Base-by-base conservation (phyloP, 371 early-diverging fungal species). In the Batkoa obscura region DNA sequence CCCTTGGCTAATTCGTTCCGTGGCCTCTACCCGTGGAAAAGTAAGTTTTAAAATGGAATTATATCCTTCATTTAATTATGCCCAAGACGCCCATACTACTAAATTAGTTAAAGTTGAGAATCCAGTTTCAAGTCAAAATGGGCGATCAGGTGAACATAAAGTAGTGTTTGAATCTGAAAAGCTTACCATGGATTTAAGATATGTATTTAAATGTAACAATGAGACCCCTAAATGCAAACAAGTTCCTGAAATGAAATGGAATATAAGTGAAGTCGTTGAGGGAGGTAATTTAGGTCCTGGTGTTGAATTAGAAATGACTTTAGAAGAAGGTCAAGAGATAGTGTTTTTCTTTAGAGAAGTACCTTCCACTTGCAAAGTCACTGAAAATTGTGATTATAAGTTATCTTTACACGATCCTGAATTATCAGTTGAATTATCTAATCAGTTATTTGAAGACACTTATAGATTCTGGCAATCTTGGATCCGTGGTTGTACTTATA, bases 31-130 rank as follows among this genome's bases (percentile, higher is more conserved):
- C 36, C 78, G 85, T 30, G 87, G 86, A n/a, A 60, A 60, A 15
- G 73, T 79, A 17, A 52, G 59, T 0, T 75, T 85, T 50, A 60
- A 68, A 3, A 62, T 84, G 55, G 81, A 80, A 47, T 79, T 80
- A 48, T 82, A 72, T 62, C 88, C 88, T 0, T 80, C 85, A 0
- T 88, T 88, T 59, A 75, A 84, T 56, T 88, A 86, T 64, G 86
- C 78, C 0, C 68, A 65, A 3, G 70, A 73, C 41, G 35, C 41
- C 2, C 88, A 88, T 59, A 66, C 66, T 1, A 72, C 80, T 2
- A 60, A 71, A 13, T 60, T 83, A 9, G 59, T 71, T 13, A 63
- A 65, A 33, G 64, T 65, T 41, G 52, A 53, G n/a, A 46, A 34
- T 42, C 3, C 59, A 9, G 39, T 45, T 23, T 59, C 59, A 38